Evolutionary conservation across 2,329 filamentous ascomycete genomes (phyloP).

Genomic region (Cordyceps cateniannulata): DNA sequence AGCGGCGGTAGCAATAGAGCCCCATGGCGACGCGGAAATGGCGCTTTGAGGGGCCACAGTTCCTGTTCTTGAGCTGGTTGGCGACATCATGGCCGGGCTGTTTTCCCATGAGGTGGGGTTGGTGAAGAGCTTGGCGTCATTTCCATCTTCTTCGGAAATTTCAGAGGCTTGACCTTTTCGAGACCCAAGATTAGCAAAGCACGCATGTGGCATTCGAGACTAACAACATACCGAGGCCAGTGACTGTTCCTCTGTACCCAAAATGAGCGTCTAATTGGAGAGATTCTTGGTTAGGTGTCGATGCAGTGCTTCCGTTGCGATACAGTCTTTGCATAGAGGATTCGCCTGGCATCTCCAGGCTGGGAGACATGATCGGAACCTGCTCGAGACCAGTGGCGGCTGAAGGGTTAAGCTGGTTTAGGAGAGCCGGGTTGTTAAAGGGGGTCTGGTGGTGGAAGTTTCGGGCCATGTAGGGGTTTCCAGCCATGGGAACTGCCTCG

Average conservation of each 20-base stretch:
- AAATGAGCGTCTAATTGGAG: constrained; percentile 9
- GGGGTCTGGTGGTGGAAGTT: constrained; percentile 3
- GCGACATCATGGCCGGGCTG: constrained; percentile 13
- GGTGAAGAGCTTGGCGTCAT: constrained; percentile 5
- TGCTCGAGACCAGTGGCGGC: not conserved
- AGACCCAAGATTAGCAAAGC: not conserved
- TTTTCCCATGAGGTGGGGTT: constrained; percentile 11
- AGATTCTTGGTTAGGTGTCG: constrained; percentile 8
- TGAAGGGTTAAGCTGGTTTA: constrained; percentile 1
- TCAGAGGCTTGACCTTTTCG: constrained; percentile 4
- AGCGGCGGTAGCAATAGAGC: constrained; percentile 9
- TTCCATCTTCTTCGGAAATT: constrained; percentile 11
- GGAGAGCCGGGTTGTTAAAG: constrained; percentile 6
- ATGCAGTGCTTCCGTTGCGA: constrained; percentile 4
- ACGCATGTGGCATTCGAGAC: too few species aligned
- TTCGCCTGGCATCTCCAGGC: constrained; percentile 1
- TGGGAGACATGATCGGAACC: constrained; percentile 7
- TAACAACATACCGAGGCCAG: not conserved
- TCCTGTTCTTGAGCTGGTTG: constrained; percentile 12
- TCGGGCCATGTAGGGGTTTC: constrained; percentile 3
- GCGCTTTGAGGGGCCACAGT: constrained; percentile 5
- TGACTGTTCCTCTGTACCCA: constrained; percentile 5
- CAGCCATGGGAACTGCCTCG: not conserved
- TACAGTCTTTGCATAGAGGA: constrained; percentile 7
- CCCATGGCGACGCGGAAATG: constrained; percentile 8